These are phyloP conservation scores for Solanum ossicruentum DNA, from an alignment of 257 asterid genomes.

Conservation along the genomic window DNA sequence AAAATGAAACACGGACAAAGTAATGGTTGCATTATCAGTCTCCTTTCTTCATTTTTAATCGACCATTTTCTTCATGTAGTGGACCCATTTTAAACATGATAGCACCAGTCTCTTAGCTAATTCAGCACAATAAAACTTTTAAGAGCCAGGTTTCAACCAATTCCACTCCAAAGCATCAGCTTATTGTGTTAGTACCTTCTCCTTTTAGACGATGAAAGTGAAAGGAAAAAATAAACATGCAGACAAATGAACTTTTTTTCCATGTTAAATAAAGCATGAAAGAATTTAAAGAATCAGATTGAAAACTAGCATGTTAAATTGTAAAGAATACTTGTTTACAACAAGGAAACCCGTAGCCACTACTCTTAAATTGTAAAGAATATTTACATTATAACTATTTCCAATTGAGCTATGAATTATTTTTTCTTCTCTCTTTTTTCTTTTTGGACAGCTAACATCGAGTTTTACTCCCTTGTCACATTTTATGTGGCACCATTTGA, in stretches of 20 bases:
- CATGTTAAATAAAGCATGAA: not conserved
- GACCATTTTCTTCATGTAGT: not conserved
- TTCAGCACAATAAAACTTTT: not conserved
- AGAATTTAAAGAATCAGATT: not conserved
- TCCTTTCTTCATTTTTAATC: not conserved
- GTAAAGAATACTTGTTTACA: not conserved
- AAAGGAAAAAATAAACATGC: not conserved
- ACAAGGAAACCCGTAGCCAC: no score
- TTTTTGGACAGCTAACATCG: not conserved
- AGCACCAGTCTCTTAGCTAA: not conserved
- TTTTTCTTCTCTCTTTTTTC: not conserved
- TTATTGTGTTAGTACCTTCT: not conserved
- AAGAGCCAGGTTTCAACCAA: not conserved
- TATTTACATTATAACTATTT: not conserved
- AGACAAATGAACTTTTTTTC: not conserved
- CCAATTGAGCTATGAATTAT: not conserved
- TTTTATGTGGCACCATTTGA: no score
- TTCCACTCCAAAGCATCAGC: not conserved
- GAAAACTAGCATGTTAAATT: not conserved
- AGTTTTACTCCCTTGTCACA: not conserved
- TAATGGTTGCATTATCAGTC: not conserved
- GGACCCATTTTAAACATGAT: not conserved
- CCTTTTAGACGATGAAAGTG: not conserved
- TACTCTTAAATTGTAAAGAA: no score
- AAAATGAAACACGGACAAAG: not conserved